Conservation (phyloP, 2,329 filamentous ascomycete species). For the Metarhizium robertsii region DNA sequence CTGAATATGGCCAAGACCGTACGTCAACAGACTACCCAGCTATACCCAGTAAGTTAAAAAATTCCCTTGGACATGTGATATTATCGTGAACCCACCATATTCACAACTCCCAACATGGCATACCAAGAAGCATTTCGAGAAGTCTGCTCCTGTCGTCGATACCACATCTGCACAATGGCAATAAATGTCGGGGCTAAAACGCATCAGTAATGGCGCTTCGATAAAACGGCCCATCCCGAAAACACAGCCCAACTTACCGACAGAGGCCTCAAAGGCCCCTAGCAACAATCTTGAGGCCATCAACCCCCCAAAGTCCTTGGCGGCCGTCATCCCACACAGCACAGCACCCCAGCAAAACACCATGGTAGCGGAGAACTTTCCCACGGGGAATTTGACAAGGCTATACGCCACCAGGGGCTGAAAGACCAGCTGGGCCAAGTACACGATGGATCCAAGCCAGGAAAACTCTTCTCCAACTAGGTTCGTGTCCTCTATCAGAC, state of each 20-base stretch:
- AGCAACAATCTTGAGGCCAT: constrained; percentile 35
- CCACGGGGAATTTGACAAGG: constrained; percentile 43
- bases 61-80: no score
- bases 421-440: constrained; percentile 34
- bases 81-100: constrained; percentile 14
- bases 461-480: constrained; percentile 49
- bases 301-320: constrained; percentile 35
- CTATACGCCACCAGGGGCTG: constrained; percentile 47
- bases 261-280: constrained; percentile 37
- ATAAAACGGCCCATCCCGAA: background rate
- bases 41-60: background rate
- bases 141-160: constrained; percentile 23
- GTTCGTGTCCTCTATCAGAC: constrained; percentile 47
- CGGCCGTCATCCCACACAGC: constrained; percentile 41
- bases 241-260: constrained; percentile 11
- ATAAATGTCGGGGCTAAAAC: constrained; percentile 19
- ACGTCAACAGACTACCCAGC: constrained; percentile 20
- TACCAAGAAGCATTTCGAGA: constrained; percentile 21
- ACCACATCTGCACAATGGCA: constrained; percentile 27
- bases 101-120: constrained; percentile 22
- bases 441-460: constrained; percentile 53
- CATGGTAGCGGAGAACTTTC: constrained; percentile 41
- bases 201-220: background rate
- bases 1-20: constrained; percentile 21
- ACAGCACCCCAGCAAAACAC: constrained; percentile 45